phyloP scores from a whole-genome alignment of 345 rosid genomes.

The Erodium maritimum region DNA sequence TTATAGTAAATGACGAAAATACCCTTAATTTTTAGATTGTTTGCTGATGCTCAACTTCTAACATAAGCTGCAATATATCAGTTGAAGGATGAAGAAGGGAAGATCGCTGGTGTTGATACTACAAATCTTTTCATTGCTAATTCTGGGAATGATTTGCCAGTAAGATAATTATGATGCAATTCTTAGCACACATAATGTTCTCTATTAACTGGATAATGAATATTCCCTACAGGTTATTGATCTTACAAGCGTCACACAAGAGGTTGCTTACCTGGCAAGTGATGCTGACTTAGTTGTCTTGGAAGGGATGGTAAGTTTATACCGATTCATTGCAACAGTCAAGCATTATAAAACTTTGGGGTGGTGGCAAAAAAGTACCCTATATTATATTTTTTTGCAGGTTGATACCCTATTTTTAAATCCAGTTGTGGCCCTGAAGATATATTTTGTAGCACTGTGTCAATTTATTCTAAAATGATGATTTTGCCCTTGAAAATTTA shows the following conservation, averaged over 20 bases:
- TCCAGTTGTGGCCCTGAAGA: no score
- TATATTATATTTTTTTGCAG: no score
- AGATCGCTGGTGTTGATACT: slow-evolving; percentile 67
- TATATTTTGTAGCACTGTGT: no score
- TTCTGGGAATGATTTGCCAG: slow-evolving; percentile 96
- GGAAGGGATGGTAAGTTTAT: slow-evolving; percentile 91
- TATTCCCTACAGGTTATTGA: slow-evolving; percentile 68
- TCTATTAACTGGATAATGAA: background rate
- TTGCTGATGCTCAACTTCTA: slow-evolving; percentile 18
- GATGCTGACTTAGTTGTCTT: slow-evolving; percentile 88
- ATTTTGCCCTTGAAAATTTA: no score
- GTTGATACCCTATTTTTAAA: no score
- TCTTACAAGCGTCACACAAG: slow-evolving; percentile 79
- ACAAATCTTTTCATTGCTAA: slow-evolving; percentile 77
- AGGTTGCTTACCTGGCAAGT: slow-evolving; percentile 66
- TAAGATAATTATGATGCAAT: slow-evolving; percentile 25
- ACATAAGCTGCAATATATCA: slow-evolving; percentile 18
- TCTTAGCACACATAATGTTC: background rate
- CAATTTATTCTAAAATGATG: no score
- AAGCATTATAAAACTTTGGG: background rate
- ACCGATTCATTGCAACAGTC: background rate
- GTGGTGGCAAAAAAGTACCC: no score
- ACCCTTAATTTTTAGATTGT: no score
- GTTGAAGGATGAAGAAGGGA: slow-evolving; percentile 84
- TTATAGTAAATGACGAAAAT: no score